Base-by-base conservation (phyloP, 108 stramenopile genomes). In the Aurantiochytrium sp. region DNA sequence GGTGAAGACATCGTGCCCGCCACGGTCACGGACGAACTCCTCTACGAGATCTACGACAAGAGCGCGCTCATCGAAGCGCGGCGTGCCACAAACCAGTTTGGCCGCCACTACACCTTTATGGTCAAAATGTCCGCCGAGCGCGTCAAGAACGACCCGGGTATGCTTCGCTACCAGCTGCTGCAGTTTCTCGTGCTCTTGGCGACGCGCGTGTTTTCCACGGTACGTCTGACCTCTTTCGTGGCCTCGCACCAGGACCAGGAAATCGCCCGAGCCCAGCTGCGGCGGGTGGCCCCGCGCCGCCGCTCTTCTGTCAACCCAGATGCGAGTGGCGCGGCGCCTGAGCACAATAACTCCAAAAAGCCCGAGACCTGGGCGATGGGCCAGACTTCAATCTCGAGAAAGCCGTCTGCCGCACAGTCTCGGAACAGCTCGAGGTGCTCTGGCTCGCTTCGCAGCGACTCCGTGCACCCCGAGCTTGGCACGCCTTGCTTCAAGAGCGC, bases 1-100 rank as follows among this genome's bases (percentile, higher is more conserved):
- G 73, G 32, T n/a, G 0, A 48, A 42, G 17, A 15, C n/a, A 24
- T 81, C 39, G 0, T 81, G 6, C 73, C 73, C 27, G 39, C 12
- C 17, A 2, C 12, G 1, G 45, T 81, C 6, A 22, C 12, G 6
- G 73, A 81, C 19, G 73, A 81, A 24, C 10, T 81, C n/a, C 39
- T 81, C 6, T 81, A 48, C 0, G 73, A 81, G 19, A 5, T 81
- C 73, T 81, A 81, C 30, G 73, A 81, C 39, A 41, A 81, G 32
- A 81, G 42, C 45, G 73, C 73, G 50, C 45, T 81, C n/a, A n/a
- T 48, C n/a, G 73, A 81, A 24, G 42, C 45, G 12, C 73, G 73
- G 6, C 73, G 17, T 24, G 73, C 73, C 39, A 81, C 73, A 0
- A 81, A 81, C 3, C 73, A 41, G 45, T 81, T 41, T 12, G 73